Percentiles rank a stretch among this genome's conserved stretches.
Conservation (phyloP, 1,284 basidiomycete species). For the Tylopilus microsporus region DNA sequence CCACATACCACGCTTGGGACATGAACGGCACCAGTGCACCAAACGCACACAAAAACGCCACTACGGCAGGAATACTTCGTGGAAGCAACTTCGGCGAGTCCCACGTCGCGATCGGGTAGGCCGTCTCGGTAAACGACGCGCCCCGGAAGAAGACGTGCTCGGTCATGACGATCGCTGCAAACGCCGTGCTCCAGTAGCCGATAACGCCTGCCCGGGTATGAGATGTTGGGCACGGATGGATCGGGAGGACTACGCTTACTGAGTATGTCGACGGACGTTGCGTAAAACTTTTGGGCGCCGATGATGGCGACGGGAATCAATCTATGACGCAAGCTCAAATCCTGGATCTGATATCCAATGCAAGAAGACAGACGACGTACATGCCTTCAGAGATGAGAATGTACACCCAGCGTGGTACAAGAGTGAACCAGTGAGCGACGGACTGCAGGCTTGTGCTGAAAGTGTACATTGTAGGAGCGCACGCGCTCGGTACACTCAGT, state of each 20-base stretch:
- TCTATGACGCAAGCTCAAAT: constrained; percentile 27
- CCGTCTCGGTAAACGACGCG: constrained; percentile 28
- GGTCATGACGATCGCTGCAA: constrained; percentile 47
- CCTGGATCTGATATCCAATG: not conserved
- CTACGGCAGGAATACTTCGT: constrained; percentile 35
- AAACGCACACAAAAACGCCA: constrained; percentile 45
- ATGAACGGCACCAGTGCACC: constrained; percentile 55
- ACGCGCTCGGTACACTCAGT: constrained; percentile 48
- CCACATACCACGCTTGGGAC: constrained; percentile 56
- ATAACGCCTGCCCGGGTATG: constrained; percentile 38
- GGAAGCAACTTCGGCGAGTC: constrained; percentile 23
- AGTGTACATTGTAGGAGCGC: constrained; percentile 74
- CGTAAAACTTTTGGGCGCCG: constrained; percentile 55
- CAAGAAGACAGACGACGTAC: constrained; percentile 32
- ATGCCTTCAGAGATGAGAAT: constrained; percentile 70
- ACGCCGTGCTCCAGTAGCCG: constrained; percentile 60
- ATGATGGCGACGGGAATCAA: constrained; percentile 57
- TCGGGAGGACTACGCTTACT: constrained; percentile 32
- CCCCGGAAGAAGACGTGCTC: constrained; percentile 58
- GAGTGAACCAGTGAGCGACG: constrained; percentile 42
- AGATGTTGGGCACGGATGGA: not conserved
- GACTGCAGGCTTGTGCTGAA: constrained; percentile 73
- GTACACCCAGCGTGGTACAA: constrained; percentile 69
- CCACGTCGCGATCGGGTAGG: constrained; percentile 24
- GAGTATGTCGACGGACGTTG: constrained; percentile 52